phyloP scores from a whole-genome alignment of 2,329 filamentous ascomycete genomes.

The Dothistroma pini region DNA sequence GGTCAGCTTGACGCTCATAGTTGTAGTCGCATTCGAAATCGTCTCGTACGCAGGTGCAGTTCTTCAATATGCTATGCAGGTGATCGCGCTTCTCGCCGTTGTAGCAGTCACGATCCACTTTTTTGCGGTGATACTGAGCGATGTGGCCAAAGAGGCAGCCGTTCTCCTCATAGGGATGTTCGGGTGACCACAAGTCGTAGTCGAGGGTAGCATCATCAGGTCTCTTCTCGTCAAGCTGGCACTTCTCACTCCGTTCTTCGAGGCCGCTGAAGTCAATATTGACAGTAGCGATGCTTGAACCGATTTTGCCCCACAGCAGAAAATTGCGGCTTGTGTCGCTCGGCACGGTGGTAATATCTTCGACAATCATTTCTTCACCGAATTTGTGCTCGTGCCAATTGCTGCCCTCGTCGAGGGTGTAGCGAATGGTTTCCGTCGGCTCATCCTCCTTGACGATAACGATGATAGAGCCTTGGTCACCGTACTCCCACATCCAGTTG shows the following conservation, averaged over 20 bases:
- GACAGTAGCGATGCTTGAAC: slow-evolving; percentile 63
- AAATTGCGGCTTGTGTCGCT: slow-evolving; percentile 90
- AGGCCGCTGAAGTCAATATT: slow-evolving; percentile 88
- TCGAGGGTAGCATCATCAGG: slow-evolving; percentile 58
- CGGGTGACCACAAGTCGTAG: slow-evolving; percentile 84
- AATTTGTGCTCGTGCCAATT: slow-evolving; percentile 78
- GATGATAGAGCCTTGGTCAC: slow-evolving; percentile 89
- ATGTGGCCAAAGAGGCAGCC: slow-evolving; percentile 92
- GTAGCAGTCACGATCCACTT: slow-evolving; percentile 71
- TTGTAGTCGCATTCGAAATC: slow-evolving; percentile 99
- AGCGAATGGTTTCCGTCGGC: slow-evolving; percentile 66
- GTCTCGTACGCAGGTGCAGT: slow-evolving; percentile 77
- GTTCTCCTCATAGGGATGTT: slow-evolving; percentile 71
- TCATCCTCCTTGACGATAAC: slow-evolving; percentile 74
- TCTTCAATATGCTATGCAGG: slow-evolving; percentile 64
- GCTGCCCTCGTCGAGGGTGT: slow-evolving; percentile 75
- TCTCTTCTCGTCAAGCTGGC: slow-evolving; percentile 61
- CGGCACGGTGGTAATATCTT: slow-evolving; percentile 81
- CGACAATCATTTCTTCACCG: slow-evolving; percentile 64
- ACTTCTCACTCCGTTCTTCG: slow-evolving; percentile 60
- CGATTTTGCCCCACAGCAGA: slow-evolving; percentile 73
- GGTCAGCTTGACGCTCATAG: slow-evolving; percentile 73
- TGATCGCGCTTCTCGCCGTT: slow-evolving; percentile 67
- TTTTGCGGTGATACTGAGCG: slow-evolving; percentile 88
- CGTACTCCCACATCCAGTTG: slow-evolving; percentile 87